Evolutionary conservation across 2,329 filamentous ascomycete species (phyloP).

Genomic region (Fusarium siculi): DNA sequence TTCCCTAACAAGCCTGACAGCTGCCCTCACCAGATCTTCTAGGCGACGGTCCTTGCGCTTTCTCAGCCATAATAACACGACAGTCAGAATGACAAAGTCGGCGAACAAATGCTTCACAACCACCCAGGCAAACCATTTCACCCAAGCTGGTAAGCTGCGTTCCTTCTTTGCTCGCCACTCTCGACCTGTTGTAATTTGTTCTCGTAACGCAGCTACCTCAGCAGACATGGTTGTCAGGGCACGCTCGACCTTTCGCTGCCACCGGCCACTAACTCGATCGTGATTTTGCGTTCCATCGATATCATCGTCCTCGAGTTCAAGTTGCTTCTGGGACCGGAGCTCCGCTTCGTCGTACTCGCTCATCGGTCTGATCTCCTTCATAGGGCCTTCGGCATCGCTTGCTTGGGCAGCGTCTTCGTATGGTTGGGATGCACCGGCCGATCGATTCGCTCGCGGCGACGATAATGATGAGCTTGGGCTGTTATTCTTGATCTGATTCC

Average conservation of each 20-base stretch:
- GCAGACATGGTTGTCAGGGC: constrained; percentile 90
- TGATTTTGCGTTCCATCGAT: constrained; percentile 50
- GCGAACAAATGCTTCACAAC: constrained; percentile 77
- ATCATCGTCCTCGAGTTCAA: constrained; percentile 59
- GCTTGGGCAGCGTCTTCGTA: constrained; percentile 60
- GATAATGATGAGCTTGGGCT: constrained; percentile 71
- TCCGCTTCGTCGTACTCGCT: constrained; percentile 82
- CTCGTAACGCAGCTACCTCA: constrained; percentile 89
- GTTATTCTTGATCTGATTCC: constrained; percentile 96
- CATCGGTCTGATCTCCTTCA: constrained; percentile 84
- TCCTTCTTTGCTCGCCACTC: constrained; percentile 75
- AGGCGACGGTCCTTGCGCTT: constrained; percentile 75
- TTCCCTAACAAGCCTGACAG: constrained; percentile 66
- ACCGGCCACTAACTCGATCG: constrained; percentile 62
- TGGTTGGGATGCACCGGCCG: constrained; percentile 49
- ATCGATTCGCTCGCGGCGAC: constrained; percentile 60
- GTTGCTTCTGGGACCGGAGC: constrained; percentile 60
- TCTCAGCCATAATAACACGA: constrained; percentile 78
- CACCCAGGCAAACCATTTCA: constrained; percentile 76
- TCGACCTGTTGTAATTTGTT: constrained; percentile 84
- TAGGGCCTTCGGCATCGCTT: constrained; percentile 63
- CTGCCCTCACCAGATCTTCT: constrained; percentile 77
- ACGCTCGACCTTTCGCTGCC: constrained; percentile 85
- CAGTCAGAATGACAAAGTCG: constrained; percentile 72
- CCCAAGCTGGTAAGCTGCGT: constrained; percentile 74